Evolutionary conservation across 192 early-diverging fungal genomes (phyloP).

Genomic region (Chytriomyces sp.): DNA sequence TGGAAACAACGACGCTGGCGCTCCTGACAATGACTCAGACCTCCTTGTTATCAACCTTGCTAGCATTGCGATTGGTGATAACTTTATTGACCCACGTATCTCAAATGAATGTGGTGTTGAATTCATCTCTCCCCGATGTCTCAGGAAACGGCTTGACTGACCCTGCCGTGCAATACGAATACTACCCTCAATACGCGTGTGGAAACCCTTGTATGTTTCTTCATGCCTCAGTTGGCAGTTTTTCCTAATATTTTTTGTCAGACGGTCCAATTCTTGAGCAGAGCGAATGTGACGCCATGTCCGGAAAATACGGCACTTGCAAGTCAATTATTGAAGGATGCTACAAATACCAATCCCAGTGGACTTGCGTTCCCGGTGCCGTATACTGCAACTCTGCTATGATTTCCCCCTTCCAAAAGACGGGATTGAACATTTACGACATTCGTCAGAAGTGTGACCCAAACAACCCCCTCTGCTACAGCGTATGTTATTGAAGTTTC

Average conservation of each 20-base stretch:
- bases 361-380: conserved; percentile 81
- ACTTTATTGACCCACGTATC: conserved; percentile 41
- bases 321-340: conserved; percentile 76
- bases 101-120: conserved; percentile 65
- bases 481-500: conserved; percentile 24
- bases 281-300: conserved; percentile 77
- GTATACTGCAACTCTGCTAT: conserved; percentile 87
- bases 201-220: conserved; percentile 38
- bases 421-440: conserved; percentile 89
- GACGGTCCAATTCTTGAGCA: conserved; percentile 78
- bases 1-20: conserved; percentile 66
- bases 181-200: conserved; percentile 68
- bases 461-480: conserved; percentile 81
- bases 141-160: conserved; percentile 90
- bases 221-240: background rate
- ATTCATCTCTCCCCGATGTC: conserved; percentile 47
- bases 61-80: conserved; percentile 72
- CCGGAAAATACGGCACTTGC: conserved; percentile 74
- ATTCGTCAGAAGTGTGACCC: conserved; percentile 84
- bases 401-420: conserved; percentile 77
- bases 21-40: conserved; percentile 24
- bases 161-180: conserved; percentile 85
- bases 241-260: conserved; percentile 43
- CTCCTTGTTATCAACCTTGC: conserved; percentile 36
- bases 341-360: conserved; percentile 79